Percentiles rank a stretch among this genome's conserved stretches.
phyloP scores from a whole-genome alignment of 2,329 filamentous ascomycete genomes.

The Paraphoma sp. region DNA sequence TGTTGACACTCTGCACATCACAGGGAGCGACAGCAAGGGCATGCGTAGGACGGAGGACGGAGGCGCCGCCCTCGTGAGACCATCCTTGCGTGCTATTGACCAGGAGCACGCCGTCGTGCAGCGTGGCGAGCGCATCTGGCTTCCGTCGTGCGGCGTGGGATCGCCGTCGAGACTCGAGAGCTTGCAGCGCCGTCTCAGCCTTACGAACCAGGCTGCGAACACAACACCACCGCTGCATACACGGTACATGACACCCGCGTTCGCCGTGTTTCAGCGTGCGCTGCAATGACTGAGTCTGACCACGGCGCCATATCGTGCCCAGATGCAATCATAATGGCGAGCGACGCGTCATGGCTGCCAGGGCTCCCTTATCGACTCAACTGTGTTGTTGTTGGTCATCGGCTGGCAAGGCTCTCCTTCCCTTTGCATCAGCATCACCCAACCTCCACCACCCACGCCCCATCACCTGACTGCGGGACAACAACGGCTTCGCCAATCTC shows the following conservation, averaged over 20 bases:
- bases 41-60: constrained; percentile 17
- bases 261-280: constrained; percentile 10
- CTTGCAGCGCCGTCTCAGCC: constrained; percentile 34
- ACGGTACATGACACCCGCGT: constrained; percentile 1
- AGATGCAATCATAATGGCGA: neutral
- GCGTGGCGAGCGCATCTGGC: constrained; percentile 24
- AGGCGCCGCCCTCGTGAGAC: constrained; percentile 28
- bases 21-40: constrained; percentile 18
- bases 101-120: constrained; percentile 16
- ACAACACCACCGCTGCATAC: constrained; percentile 10
- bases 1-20: constrained; percentile 11
- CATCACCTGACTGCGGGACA: constrained; percentile 23
- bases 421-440: constrained; percentile 17
- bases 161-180: constrained; percentile 31
- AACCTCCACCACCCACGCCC: constrained; percentile 24
- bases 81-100: constrained; percentile 14
- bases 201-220: constrained; percentile 34
- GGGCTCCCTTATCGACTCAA: constrained; percentile 1
- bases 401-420: neutral
- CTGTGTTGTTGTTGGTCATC: neutral
- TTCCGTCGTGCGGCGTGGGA: constrained; percentile 23
- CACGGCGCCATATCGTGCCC: neutral
- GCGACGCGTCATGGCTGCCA: constrained; percentile 13
- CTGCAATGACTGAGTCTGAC: neutral
- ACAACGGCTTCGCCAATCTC: constrained; percentile 18